phyloP scores from a whole-genome alignment of 2,329 filamentous ascomycete genomes.

The Aspergillus carbonarius region DNA sequence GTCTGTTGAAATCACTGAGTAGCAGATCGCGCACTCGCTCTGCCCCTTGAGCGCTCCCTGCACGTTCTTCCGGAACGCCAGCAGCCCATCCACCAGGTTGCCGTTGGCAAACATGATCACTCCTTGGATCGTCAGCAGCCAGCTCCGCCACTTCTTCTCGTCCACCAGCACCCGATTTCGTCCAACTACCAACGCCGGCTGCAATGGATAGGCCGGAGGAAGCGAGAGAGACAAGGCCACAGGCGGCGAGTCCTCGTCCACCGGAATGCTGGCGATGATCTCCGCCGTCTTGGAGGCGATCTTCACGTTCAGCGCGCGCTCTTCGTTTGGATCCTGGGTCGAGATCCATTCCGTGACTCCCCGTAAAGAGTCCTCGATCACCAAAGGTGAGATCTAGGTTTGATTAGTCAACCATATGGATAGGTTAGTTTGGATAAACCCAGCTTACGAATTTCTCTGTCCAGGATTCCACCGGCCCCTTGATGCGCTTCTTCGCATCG shows the following conservation, averaged over 20 bases:
- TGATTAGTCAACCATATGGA: slow-evolving; percentile 8
- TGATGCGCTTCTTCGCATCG: slow-evolving; percentile 74
- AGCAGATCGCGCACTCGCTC: slow-evolving; percentile 94
- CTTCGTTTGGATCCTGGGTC: slow-evolving; percentile 50
- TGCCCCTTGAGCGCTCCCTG: slow-evolving; percentile 87
- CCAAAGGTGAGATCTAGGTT: slow-evolving; percentile 42
- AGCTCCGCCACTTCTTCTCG: slow-evolving; percentile 89
- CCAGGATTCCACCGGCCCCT: slow-evolving; percentile 78
- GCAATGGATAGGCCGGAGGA: slow-evolving; percentile 78
- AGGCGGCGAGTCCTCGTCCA: slow-evolving; percentile 81
- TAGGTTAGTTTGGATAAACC: slow-evolving; percentile 44
- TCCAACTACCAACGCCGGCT: slow-evolving; percentile 71
- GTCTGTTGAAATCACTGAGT: slow-evolving; percentile 86
- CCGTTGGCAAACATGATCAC: slow-evolving; percentile 93
- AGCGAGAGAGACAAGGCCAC: slow-evolving; percentile 81
- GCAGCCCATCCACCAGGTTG: slow-evolving; percentile 80
- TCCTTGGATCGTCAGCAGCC: slow-evolving; percentile 84
- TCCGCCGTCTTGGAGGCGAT: slow-evolving; percentile 71
- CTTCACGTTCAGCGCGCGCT: slow-evolving; percentile 62
- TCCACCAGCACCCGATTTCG: slow-evolving; percentile 81
- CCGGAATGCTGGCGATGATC: slow-evolving; percentile 77
- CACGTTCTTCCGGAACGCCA: slow-evolving; percentile 83
- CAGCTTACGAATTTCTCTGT: slow-evolving; percentile 80
- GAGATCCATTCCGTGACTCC: slow-evolving; percentile 43
- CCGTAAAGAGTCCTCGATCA: slow-evolving; percentile 41